Conservation (phyloP, 148 eudicot genomes). For the Vaccinium macrocarpon region DNA sequence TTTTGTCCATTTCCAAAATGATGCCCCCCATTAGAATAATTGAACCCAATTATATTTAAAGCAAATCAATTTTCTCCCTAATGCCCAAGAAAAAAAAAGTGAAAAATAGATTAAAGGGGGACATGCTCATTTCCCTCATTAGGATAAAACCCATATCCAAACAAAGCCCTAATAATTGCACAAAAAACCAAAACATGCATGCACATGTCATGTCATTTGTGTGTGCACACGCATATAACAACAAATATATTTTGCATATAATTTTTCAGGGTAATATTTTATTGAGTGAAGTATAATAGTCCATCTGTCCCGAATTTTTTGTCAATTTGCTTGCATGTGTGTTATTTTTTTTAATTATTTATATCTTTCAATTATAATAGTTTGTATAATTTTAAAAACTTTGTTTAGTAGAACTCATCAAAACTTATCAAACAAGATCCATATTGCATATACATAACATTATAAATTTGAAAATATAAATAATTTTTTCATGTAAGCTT, state of each 20-base stretch:
- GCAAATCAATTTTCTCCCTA: constrained; percentile 13
- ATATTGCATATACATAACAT: too few species aligned
- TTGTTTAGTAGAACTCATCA: too few species aligned
- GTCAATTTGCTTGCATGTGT: too few species aligned
- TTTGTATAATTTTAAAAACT: too few species aligned
- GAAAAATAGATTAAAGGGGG: not conserved
- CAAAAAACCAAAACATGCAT: not conserved
- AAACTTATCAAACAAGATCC: too few species aligned
- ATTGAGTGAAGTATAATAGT: not conserved
- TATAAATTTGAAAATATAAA: too few species aligned
- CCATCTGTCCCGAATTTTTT: too few species aligned
- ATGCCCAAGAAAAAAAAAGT: not conserved
- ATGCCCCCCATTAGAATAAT: constrained; percentile 7
- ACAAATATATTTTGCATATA: not conserved
- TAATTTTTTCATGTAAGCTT: too few species aligned
- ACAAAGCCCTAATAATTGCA: constrained; percentile 2
- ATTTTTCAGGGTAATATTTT: not conserved
- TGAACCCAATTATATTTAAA: not conserved
- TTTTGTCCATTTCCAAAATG: constrained; percentile 25
- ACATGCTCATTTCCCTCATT: constrained; percentile 24
- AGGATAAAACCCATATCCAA: constrained; percentile 10
- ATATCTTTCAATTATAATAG: too few species aligned
- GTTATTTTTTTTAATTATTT: too few species aligned
- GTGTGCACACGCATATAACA: not conserved
- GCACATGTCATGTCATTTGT: not conserved